These are phyloP conservation scores for Linum tenue DNA, from an alignment of 345 rosid species.

Conservation along the genomic window DNA sequence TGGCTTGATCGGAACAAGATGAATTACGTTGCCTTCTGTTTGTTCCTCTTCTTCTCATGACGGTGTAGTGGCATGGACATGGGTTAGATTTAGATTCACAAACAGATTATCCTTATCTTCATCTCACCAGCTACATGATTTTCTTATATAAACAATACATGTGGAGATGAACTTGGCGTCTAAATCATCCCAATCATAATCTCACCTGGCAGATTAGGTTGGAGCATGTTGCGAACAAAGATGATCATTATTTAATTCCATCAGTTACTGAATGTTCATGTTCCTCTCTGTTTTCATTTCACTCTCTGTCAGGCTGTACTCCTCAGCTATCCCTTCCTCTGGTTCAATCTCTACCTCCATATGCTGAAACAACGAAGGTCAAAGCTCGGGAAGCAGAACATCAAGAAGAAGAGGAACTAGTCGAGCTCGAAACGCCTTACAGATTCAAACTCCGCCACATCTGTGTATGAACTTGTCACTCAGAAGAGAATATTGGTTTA, in stretches of 20 bases:
- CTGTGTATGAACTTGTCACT: too few species aligned
- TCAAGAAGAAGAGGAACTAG: conserved; percentile 36
- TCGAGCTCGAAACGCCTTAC: conserved; percentile 10
- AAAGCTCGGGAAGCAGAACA: conserved; percentile 41
- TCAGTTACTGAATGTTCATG: background rate
- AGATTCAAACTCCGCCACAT: too few species aligned
- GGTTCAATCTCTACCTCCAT: conserved; percentile 67
- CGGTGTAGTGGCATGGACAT: too few species aligned
- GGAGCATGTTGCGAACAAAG: background rate
- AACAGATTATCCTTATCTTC: too few species aligned
- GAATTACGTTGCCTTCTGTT: too few species aligned
- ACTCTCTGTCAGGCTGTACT: conserved; percentile 43
- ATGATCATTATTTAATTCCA: background rate
- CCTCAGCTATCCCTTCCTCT: conserved; percentile 58
- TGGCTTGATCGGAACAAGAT: too few species aligned
- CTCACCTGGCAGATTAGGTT: background rate
- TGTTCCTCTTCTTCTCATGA: too few species aligned
- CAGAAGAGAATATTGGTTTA: background rate
- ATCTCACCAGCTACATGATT: background rate
- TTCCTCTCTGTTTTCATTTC: background rate
- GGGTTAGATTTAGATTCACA: too few species aligned
- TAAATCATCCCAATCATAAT: background rate
- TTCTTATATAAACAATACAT: background rate
- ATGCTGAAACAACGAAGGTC: conserved; percentile 60
- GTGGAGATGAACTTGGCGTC: background rate